Evolutionary conservation across 1,139 yeast genomes (phyloP).

Genomic region (Debaryomyces sp.): DNA sequence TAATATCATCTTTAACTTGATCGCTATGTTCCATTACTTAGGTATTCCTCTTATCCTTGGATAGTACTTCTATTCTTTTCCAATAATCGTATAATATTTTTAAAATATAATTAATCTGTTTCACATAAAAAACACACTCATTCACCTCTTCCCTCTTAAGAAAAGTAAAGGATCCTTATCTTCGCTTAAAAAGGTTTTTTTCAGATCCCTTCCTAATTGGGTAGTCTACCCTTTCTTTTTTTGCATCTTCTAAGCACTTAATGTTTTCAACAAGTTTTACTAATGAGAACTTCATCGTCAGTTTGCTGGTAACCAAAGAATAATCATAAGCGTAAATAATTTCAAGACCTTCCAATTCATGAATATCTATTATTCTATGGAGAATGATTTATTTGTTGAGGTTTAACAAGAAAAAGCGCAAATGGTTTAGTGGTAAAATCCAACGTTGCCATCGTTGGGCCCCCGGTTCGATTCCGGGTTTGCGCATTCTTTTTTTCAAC

Average conservation of each 20-base stretch:
- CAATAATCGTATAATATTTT: neutral
- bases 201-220: neutral
- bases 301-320: neutral
- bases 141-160: neutral
- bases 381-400: no score
- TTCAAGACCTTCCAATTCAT: no score
- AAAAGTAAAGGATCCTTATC: conserved; percentile 2
- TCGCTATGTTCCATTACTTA: conserved; percentile 1
- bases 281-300: neutral
- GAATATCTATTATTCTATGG: no score
- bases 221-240: neutral
- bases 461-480: conserved; percentile 20
- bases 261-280: neutral
- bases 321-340: neutral
- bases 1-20: neutral
- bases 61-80: neutral
- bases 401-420: conserved; percentile 8
- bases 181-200: neutral
- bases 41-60: neutral
- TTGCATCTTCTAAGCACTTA: neutral
- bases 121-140: neutral
- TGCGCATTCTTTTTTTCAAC: conserved; percentile 15
- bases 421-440: conserved; percentile 19
- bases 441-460: conserved; percentile 20
- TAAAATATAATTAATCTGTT: neutral